These are phyloP conservation scores for Lentinus brumalis DNA, from an alignment of 768 basidiomycete species.

Conservation along the genomic window DNA sequence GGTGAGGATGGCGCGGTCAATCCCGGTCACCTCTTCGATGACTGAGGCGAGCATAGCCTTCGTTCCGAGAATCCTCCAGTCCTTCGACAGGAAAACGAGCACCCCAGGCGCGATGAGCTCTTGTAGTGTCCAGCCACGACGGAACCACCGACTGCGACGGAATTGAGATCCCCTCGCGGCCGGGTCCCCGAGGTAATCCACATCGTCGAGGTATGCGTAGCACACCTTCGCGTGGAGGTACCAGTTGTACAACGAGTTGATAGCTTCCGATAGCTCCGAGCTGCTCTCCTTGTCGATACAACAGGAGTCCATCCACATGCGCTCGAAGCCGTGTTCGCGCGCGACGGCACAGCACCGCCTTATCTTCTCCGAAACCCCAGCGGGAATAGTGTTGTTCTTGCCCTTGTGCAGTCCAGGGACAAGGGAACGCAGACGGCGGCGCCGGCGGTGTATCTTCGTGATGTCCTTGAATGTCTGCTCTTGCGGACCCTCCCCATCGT, in stretches of 20 bases:
- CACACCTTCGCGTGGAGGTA: conserved; percentile 8
- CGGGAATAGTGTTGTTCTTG: background rate
- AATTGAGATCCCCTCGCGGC: background rate
- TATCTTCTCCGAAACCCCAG: conserved; percentile 1
- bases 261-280: conserved; percentile 4
- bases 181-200: background rate
- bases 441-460: background rate
- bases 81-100: background rate
- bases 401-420: background rate
- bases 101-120: conserved; percentile 3
- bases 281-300: conserved; percentile 10
- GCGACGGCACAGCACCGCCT: conserved; percentile 1
- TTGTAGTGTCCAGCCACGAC: conserved; percentile 10
- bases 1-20: background rate
- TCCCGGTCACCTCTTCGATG: conserved; percentile 1
- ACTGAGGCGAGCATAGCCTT: conserved; percentile 1
- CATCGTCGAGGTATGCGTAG: conserved; percentile 11
- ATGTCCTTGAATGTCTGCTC: conserved; percentile 9
- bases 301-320: conserved; percentile 13
- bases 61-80: conserved; percentile 2
- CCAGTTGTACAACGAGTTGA: conserved; percentile 11
- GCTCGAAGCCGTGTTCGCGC: conserved; percentile 1
- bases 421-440: background rate
- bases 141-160: conserved; percentile 1
- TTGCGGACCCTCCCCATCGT: background rate